These are phyloP conservation scores for Ceratobasidium sp. DNA, from an alignment of 1,284 basidiomycete genomes.

Conservation along the genomic window DNA sequence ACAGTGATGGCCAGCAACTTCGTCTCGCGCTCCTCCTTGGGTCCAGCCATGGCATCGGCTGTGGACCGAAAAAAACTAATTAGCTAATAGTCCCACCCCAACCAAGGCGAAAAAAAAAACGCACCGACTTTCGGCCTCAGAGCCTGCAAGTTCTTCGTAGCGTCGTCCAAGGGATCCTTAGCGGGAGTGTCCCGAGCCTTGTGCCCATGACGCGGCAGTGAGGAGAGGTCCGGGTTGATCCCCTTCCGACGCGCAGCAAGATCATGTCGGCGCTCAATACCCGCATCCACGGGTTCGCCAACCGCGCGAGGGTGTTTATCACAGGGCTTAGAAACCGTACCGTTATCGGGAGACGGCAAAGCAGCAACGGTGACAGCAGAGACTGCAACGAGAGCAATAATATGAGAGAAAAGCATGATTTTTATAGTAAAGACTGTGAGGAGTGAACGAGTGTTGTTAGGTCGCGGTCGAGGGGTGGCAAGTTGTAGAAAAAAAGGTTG, in stretches of 20 bases:
- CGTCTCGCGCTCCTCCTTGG: neutral
- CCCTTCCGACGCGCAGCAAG: no score
- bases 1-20: neutral
- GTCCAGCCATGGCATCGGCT: slow-evolving; percentile 31
- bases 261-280: no score
- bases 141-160: neutral
- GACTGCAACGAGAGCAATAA: no score
- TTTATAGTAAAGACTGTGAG: slow-evolving; percentile 13
- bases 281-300: no score
- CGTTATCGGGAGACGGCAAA: neutral
- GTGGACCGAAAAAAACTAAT: neutral
- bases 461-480: neutral
- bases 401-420: slow-evolving; percentile 27
- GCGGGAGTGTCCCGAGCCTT: neutral
- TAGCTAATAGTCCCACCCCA: no score
- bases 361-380: slow-evolving; percentile 16
- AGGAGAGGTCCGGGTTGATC: no score
- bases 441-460: neutral
- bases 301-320: no score
- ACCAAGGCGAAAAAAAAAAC: neutral
- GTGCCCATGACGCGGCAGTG: neutral
- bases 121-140: neutral
- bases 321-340: no score
- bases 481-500: neutral
- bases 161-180: neutral